phyloP scores from a whole-genome alignment of 805 yeast species.

The Saccharomycopsis synnaedendra region DNA sequence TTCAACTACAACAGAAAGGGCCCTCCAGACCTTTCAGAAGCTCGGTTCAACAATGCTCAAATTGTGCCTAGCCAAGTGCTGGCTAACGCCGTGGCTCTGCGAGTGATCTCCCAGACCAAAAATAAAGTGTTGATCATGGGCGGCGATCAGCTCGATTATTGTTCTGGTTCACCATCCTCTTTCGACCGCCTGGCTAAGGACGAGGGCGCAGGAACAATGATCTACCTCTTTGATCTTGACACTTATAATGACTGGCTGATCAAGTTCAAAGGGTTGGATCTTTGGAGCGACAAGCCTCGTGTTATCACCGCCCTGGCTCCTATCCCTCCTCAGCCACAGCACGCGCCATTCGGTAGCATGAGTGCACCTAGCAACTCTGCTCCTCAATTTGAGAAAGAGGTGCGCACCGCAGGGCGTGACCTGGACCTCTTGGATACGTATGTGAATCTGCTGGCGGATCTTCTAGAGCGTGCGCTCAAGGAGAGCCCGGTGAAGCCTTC shows the following conservation, averaged over 20 bases:
- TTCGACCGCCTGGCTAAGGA: slow-evolving; percentile 41
- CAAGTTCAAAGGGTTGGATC: slow-evolving; percentile 7
- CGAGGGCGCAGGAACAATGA: slow-evolving; percentile 46
- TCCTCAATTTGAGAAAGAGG: not conserved
- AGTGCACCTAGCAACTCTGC: slow-evolving; percentile 1
- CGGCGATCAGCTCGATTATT: slow-evolving; percentile 73
- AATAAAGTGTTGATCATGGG: slow-evolving; percentile 80
- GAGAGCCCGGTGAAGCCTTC: slow-evolving; percentile 7
- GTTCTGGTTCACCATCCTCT: slow-evolving; percentile 34
- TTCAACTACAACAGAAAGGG: slow-evolving; percentile 24
- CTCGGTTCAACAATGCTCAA: slow-evolving; percentile 8
- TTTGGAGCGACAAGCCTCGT: slow-evolving; percentile 13
- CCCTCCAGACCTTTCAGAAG: not conserved
- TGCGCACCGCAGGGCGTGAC: not conserved
- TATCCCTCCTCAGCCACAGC: not conserved
- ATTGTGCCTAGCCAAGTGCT: slow-evolving; percentile 6
- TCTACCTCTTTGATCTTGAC: slow-evolving; percentile 50
- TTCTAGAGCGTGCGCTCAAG: slow-evolving; percentile 2
- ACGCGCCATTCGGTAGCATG: not conserved
- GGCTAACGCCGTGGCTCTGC: slow-evolving; percentile 11
- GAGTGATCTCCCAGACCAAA: slow-evolving; percentile 20
- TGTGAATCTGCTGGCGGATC: slow-evolving; percentile 16
- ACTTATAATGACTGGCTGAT: slow-evolving; percentile 17
- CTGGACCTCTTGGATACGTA: slow-evolving; percentile 22
- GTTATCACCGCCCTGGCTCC: not conserved